Base-by-base conservation (phyloP, 192 early-diverging fungal species). In the Chytriomyces sp. region DNA sequence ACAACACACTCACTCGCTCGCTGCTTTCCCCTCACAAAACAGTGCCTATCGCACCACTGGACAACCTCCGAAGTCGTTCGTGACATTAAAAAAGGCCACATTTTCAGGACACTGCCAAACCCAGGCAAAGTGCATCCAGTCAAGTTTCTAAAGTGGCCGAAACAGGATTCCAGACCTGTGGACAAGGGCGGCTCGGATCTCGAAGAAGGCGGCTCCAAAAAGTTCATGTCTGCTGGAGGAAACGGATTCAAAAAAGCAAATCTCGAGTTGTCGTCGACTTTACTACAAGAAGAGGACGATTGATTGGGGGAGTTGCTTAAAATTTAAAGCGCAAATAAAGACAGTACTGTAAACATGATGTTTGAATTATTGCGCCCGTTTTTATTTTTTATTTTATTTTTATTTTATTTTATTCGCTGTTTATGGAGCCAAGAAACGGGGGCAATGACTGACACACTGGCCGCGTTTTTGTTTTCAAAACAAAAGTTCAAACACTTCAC, bases 1-100 rank as follows among this genome's bases (percentile, higher is more conserved):
- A 5, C 20, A 1, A 0, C 57, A 59, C 20, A 57, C 13, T 20
- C 16, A 18, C 53, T 57, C 13, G 5, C 53, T 11, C 13, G 62
- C 16, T 11, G 9, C 2, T 26, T 16, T 0, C 62, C 62, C 26
- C 0, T 6, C 26, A 28, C 53, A 64, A 24, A 24, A 18, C 9
- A 64, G 62, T 43, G 44, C 44, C 9, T 67, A 1, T 49, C 50
- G n/a, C 47, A 53, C 20, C 68, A 69, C n/a, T 69, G 68, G 68
- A 57, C 23, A n/a, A 69, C 68, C 8, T 69, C 68, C 23, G 68
- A 49, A 49, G 50, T 69, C 13, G 49, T 69, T 11, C 13, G 7
- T 5, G 9, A 7, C 46, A 50, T 69, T 13, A 23, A 69, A 53
- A 8, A 46, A 8, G 68, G 68, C 20, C 46, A 44, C n/a, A 69